A percentile compares a stretch with the other conserved stretches of the same genome.
These are phyloP conservation scores for Laguncularia racemosa DNA, from an alignment of 345 rosid genomes.

Conservation along the genomic window DNA sequence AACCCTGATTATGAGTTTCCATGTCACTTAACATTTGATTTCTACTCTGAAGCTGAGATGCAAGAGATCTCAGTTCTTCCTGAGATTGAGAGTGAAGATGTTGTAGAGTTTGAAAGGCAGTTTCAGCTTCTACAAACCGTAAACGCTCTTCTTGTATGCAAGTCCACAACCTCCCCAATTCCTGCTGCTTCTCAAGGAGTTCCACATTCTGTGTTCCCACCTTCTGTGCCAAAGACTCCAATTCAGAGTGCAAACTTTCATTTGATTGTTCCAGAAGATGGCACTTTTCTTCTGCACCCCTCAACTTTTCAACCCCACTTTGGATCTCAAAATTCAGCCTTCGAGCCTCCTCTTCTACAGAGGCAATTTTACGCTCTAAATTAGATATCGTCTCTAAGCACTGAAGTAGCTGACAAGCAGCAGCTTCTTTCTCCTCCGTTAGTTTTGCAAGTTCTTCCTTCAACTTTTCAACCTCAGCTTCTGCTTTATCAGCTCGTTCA, in stretches of 20 bases:
- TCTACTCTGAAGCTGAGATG: slow-evolving; percentile 51
- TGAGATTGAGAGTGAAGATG: slow-evolving; percentile 92
- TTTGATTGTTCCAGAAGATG: slow-evolving; percentile 64
- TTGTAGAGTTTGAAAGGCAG: slow-evolving; percentile 95
- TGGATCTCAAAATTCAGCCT: slow-evolving; percentile 67
- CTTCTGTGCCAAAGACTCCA: slow-evolving; percentile 56
- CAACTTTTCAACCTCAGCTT: slow-evolving; percentile 56
- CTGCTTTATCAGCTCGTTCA: slow-evolving; percentile 60
- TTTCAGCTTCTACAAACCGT: slow-evolving; percentile 90
- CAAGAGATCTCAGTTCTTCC: slow-evolving; percentile 80
- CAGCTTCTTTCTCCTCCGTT: slow-evolving; percentile 61
- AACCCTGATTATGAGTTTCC: slow-evolving; percentile 50
- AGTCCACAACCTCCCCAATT: slow-evolving; percentile 78
- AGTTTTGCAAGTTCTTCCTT: slow-evolving; percentile 50
- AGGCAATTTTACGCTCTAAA: slow-evolving; percentile 56
- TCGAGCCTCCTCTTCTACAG: slow-evolving; percentile 54
- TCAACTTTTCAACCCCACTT: slow-evolving; percentile 56
- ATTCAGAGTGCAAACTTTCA: slow-evolving; percentile 59
- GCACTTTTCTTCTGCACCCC: slow-evolving; percentile 80
- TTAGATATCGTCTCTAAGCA: slow-evolving; percentile 62
- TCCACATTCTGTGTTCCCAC: slow-evolving; percentile 60
- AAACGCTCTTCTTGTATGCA: slow-evolving; percentile 81
- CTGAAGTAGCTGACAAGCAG: slow-evolving; percentile 56
- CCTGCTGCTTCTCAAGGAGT: slow-evolving; percentile 80
- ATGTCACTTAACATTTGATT: slow-evolving; percentile 52